Conservation (phyloP, 208 protist species). For the Borovskyia barvae region DNA sequence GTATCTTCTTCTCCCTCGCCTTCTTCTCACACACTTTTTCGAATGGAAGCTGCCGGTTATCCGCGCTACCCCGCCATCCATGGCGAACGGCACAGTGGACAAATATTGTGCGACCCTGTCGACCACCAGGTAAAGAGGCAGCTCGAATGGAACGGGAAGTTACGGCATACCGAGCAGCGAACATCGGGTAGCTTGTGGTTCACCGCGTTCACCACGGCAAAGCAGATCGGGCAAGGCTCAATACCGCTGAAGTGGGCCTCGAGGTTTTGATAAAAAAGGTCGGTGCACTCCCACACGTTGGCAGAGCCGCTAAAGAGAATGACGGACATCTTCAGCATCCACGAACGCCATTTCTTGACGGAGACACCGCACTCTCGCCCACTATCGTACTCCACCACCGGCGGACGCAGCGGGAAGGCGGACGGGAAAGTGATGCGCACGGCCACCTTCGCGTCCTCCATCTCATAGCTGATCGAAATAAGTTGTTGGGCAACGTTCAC, state of each 20-base stretch:
- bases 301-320: conserved; percentile 77
- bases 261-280: conserved; percentile 87
- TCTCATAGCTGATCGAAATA: conserved; percentile 76
- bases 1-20: neutral
- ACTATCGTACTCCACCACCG: conserved; percentile 52
- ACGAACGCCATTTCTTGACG: conserved; percentile 76
- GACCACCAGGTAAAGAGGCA: conserved; percentile 92
- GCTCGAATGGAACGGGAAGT: conserved; percentile 81
- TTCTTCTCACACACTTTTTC: neutral
- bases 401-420: conserved; percentile 70
- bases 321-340: conserved; percentile 90
- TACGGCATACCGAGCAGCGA: conserved; percentile 84
- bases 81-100: conserved; percentile 89
- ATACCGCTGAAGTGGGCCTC: conserved; percentile 86
- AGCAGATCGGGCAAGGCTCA: conserved; percentile 93
- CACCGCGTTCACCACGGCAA: conserved; percentile 74
- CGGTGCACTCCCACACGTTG: conserved; percentile 86
- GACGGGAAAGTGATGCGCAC: conserved; percentile 72
- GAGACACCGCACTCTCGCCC: conserved; percentile 70
- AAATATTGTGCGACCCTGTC: conserved; percentile 73
- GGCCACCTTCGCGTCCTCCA: conserved; percentile 75
- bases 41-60: neutral
- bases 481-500: conserved; percentile 53
- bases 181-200: conserved; percentile 84
- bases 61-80: conserved; percentile 63